Base-by-base conservation (phyloP, 169 alveolate species). In the Cryptosporidium ubiquitum region DNA sequence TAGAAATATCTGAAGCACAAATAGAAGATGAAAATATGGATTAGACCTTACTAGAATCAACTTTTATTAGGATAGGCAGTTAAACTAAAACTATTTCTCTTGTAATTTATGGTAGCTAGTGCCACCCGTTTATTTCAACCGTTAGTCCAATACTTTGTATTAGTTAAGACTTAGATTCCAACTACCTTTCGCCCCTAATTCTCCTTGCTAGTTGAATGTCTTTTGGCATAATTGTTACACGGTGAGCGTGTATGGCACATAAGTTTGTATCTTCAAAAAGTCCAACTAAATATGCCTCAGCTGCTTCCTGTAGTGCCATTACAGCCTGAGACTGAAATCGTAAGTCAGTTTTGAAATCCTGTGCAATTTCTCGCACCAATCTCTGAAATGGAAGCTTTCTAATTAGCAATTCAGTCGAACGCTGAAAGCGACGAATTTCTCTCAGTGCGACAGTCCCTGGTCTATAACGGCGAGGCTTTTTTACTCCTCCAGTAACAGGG, bases 221-320 rank as follows among this genome's bases (percentile, higher is more conserved):
- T 96, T 98, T 98, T 49, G 99, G 99, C 99, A 98, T 98, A 85
- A 98, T 98, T 84, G 99, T 98, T 52, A 98, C 99, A 91, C 99
- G 96, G 94, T 98, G 98, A 49, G 99, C 99, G 94, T 98, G 99
- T 92, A 98, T 98, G 60, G 99, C 99, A 91, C 99, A 98, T 75
- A 98, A 92, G 97, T 98, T 98, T 79, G 99, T 98, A 95, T 98
- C 99, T 94, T 98, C 99, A 92, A 98, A 98, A 52, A 98, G 96
- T 33, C 99, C 99, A 68, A 98, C 99, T 42, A 98, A 93, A 94
- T 97, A 98, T 26, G 99, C 99, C 93, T 98, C 99, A 39, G 99
- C 98, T 26, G 99, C 99, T 92, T 98, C 99, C 95, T 97, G 98
- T 61, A 97, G 93, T 40, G 99, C 99, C 75, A 96, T 93, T 52